Base-by-base conservation (phyloP, 805 yeast species). In the Candida patagonica region DNA sequence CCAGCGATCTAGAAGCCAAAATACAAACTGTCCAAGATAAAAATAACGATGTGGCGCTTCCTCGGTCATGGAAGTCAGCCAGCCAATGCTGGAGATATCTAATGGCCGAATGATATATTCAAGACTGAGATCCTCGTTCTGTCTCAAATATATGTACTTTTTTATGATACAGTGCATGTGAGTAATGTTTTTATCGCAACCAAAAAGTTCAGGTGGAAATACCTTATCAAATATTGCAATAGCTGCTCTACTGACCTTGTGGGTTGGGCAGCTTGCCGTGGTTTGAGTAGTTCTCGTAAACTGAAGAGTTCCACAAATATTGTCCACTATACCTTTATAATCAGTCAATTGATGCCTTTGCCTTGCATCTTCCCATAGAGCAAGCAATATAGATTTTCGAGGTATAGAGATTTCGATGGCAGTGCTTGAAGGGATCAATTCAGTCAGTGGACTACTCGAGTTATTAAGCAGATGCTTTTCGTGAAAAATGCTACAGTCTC, bases 1-100 rank as follows among this genome's bases (percentile, higher is more conserved):
- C 37, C 77, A 66, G 0, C 26, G 29, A 0, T 57, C 45, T 30
- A 80, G 71, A 1, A 80, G 36, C 95, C 95, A 88, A 1, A 38
- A 35, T 1, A 81, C 21, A 36, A 83, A 74, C 2, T 52, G 46
- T 3, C 15, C 37, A 5, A 33, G 10, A 20, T 20, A n/a, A 5
- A 33, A 12, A 20, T 20, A n/a, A 23, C 37, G 26, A 15, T 21
- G 35, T 9, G 13, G 9, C 13, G 16, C 7, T 12, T 4, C 6
- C 19, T 15, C 9, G 15, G 13, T 20, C 19, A 23, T 15, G 17
- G 22, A 5, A 6, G 13, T 7, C 5, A 23, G 27, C 37, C 37
- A 33, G 8, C n/a, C 24, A n/a, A 33, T 33, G 3, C 37, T 22
- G 26, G 26, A 13, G 13, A 33, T 21, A 15, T 33, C 37, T 5